These are phyloP conservation scores for Phaeophleospora eucalypticola DNA, from an alignment of 2,329 filamentous ascomycete species.

Conservation along the genomic window DNA sequence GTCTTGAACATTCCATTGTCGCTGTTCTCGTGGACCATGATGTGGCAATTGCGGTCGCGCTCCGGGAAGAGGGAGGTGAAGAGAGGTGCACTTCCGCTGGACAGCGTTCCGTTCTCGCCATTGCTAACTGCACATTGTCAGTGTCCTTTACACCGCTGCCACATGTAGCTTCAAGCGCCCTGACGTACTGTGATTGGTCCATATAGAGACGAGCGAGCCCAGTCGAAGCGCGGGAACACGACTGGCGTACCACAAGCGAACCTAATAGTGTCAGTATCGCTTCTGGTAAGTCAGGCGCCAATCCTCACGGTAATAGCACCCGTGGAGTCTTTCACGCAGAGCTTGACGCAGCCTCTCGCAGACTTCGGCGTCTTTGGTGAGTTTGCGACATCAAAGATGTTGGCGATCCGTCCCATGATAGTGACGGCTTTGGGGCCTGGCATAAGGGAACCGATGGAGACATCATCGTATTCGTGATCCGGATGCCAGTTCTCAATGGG, in stretches of 20 bases:
- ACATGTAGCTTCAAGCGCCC: too few relatives aligned
- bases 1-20: slow-evolving; percentile 44
- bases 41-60: slow-evolving; percentile 50
- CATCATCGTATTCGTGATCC: slow-evolving; percentile 43
- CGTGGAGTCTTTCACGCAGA: slow-evolving; percentile 55
- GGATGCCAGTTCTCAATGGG: slow-evolving; percentile 43
- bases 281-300: slow-evolving; percentile 1
- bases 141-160: not conserved
- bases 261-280: slow-evolving; percentile 32
- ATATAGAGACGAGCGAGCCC: slow-evolving; percentile 54
- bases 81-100: slow-evolving; percentile 44
- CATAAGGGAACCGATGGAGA: slow-evolving; percentile 46
- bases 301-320: slow-evolving; percentile 49
- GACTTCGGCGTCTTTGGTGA: slow-evolving; percentile 41
- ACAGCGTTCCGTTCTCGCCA: slow-evolving; percentile 39
- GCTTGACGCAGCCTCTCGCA: slow-evolving; percentile 50
- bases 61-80: slow-evolving; percentile 58
- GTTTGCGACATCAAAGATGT: slow-evolving; percentile 47
- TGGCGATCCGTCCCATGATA: slow-evolving; percentile 55
- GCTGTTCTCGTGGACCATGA: slow-evolving; percentile 51
- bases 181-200: slow-evolving; percentile 49
- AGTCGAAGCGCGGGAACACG: slow-evolving; percentile 43
- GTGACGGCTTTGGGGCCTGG: slow-evolving; percentile 49
- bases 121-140: too few relatives aligned
- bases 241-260: slow-evolving; percentile 50